Percentiles rank a stretch among this genome's conserved stretches.
Evolutionary conservation across 1,139 yeast genomes (phyloP).

Genomic region (Candida dubliniensis): DNA sequence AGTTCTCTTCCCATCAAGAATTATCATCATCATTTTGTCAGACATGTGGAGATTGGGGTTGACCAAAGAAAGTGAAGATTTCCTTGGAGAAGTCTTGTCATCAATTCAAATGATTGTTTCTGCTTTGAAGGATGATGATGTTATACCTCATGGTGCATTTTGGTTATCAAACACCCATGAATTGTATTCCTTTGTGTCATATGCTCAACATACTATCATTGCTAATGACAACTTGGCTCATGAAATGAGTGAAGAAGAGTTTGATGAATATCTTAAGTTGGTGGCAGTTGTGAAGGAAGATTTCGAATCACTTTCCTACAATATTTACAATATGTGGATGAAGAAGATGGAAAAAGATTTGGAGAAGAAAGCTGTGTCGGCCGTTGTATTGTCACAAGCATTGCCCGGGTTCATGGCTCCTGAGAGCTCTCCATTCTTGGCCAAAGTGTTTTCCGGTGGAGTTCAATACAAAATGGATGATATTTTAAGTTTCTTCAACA

Average conservation of each 20-base stretch:
- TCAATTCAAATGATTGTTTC: constrained; percentile 82
- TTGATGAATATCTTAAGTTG: constrained; percentile 83
- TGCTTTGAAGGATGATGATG: constrained; percentile 75
- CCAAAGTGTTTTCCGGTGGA: constrained; percentile 75
- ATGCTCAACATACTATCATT: constrained; percentile 87
- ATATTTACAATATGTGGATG: constrained; percentile 97
- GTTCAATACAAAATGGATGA: constrained; percentile 93
- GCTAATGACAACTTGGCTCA: constrained; percentile 77
- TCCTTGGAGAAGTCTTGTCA: constrained; percentile 85
- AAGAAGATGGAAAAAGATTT: constrained; percentile 89
- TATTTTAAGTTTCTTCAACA: constrained; percentile 83
- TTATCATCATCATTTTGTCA: constrained; percentile 84
- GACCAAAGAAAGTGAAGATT: constrained; percentile 87
- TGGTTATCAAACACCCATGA: constrained; percentile 98
- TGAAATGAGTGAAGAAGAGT: constrained; percentile 89
- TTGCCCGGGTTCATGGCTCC: constrained; percentile 95
- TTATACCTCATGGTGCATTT: constrained; percentile 91
- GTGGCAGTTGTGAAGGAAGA: constrained; percentile 94
- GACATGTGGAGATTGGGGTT: constrained; percentile 99
- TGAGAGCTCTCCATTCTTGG: constrained; percentile 80
- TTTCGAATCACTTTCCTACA: constrained; percentile 88
- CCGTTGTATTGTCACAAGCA: constrained; percentile 91
- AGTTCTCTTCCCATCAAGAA: constrained; percentile 94
- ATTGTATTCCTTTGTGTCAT: constrained; percentile 87
- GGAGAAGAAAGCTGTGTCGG: constrained; percentile 90